Evolutionary conservation across 2,329 filamentous ascomycete genomes (phyloP), one percentile per base, ranked within the genome.

Genomic region (Calycina marina): DNA sequence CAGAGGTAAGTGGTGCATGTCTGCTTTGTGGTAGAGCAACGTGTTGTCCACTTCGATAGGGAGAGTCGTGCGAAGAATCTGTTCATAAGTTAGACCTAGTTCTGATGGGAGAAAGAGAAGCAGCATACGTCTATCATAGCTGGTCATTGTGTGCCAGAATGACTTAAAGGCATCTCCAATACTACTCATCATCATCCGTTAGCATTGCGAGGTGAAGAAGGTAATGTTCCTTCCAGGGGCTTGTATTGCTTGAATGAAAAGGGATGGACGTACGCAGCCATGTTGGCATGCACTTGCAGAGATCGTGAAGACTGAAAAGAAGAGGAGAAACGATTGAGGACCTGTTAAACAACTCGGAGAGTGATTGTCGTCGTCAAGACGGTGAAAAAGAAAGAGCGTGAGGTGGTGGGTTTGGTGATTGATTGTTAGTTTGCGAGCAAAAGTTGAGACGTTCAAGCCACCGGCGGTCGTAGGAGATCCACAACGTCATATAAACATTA

Each of bases 31-130:
- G 76, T 39, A 96, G 72, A 40, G 86, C 85, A 39, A 93, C 81
- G 59, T 94, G 88, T 53, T 80, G 76, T 42, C 86, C 85, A 39
- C 81, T 83, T 53, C 86, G 77, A 60, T 93, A 92, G 31, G 90
- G 86, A 38, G 88, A 93, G 60, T 98, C 83, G 65, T 79, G 82
- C 40, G 76, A 78, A 42, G 90, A 93, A 63, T 98, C 90, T 93
- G 40, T 47, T 41, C 43, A 43, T 25, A 31, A 32, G 6, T 37
- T 79, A 69, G 80, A 40, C 31, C 28, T 9, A 10, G n/a, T 20
- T 58, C 38, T 56, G 15, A 29, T n/a, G 10, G 10, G 20, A 34
- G 32, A 36, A 28, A 17, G 31, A 31, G 28, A 25, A 18, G 37
- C 39, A 31, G 61, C 72, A 53, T 60, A 77, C 72, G 72, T 59